phyloP scores from a whole-genome alignment of 345 rosid species.

The Combretum micranthum region DNA sequence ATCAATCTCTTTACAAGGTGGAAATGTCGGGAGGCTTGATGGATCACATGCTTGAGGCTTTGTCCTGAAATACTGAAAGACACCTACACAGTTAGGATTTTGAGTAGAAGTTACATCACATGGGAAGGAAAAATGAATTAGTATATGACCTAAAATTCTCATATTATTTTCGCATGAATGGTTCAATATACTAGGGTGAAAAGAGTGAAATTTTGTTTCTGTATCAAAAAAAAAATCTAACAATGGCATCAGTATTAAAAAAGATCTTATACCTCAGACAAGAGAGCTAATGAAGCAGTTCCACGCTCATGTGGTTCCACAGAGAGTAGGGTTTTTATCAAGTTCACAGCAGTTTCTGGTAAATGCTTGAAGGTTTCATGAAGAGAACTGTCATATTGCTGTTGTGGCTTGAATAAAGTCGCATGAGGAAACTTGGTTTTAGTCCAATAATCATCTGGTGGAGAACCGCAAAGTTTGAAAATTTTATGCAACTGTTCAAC shows the following conservation, averaged over 20 bases:
- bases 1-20: constrained; percentile 39
- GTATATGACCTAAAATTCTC: too few relatives aligned
- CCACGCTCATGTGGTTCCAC: constrained; percentile 18
- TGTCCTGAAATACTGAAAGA: constrained; percentile 24
- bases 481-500: constrained; percentile 47
- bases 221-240: too few relatives aligned
- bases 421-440: constrained; percentile 21
- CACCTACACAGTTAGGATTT: too few relatives aligned
- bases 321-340: constrained; percentile 16
- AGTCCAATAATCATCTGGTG: constrained; percentile 32
- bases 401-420: constrained; percentile 23
- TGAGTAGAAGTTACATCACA: too few relatives aligned
- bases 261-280: constrained; percentile 9
- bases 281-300: constrained; percentile 10
- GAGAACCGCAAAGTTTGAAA: constrained; percentile 40
- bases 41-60: constrained; percentile 35
- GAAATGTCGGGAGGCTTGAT: constrained; percentile 33
- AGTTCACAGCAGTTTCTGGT: constrained; percentile 6
- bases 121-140: too few relatives aligned
- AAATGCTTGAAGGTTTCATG: constrained; percentile 11
- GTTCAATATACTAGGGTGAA: too few relatives aligned
- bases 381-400: constrained; percentile 11
- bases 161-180: neutral
- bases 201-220: too few relatives aligned
- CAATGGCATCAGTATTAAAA: neutral